A percentile compares a stretch with the other conserved stretches of the same genome.
Conservation (phyloP, 352 stramenopile genomes). For the Saprolegnia diclina region DNA sequence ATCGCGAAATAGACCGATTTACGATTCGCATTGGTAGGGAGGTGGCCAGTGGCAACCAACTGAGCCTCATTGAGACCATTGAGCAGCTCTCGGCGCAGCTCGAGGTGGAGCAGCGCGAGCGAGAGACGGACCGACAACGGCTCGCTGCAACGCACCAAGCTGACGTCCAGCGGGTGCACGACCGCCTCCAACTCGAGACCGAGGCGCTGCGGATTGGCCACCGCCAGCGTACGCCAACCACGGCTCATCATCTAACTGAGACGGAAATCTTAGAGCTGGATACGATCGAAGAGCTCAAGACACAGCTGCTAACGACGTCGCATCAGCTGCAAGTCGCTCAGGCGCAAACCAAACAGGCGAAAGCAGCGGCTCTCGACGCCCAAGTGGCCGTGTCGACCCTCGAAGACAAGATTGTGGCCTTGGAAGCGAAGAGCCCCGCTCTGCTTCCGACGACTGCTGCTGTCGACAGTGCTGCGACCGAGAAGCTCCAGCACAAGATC, state of each 20-base stretch:
- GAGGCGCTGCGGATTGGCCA: slow-evolving; percentile 56
- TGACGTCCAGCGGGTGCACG: slow-evolving; percentile 56
- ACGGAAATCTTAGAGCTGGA: neutral
- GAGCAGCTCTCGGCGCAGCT: slow-evolving; percentile 56
- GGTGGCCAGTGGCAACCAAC: slow-evolving; percentile 20
- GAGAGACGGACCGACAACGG: slow-evolving; percentile 39
- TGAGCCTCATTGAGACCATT: slow-evolving; percentile 63
- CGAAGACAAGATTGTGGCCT: slow-evolving; percentile 38
- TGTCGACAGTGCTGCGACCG: slow-evolving; percentile 42
- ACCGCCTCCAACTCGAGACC: slow-evolving; percentile 61
- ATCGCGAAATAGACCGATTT: too few species aligned
- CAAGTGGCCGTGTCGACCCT: slow-evolving; percentile 16
- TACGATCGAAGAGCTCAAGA: slow-evolving; percentile 24
- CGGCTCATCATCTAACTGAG: neutral
- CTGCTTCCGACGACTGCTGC: slow-evolving; percentile 9
- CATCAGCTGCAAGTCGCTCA: slow-evolving; percentile 25
- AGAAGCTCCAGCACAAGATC: slow-evolving; percentile 77
- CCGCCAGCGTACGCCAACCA: slow-evolving; percentile 33
- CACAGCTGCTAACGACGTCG: slow-evolving; percentile 15
- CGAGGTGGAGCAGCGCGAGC: slow-evolving; percentile 39
- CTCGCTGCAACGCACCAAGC: slow-evolving; percentile 38
- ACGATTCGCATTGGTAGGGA: neutral
- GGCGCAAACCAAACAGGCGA: slow-evolving; percentile 43
- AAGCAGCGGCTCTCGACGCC: slow-evolving; percentile 46
- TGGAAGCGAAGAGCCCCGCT: slow-evolving; percentile 32